These are phyloP conservation scores for Amanita pseudoporphyria DNA, from an alignment of 768 basidiomycete species.

Conservation along the genomic window DNA sequence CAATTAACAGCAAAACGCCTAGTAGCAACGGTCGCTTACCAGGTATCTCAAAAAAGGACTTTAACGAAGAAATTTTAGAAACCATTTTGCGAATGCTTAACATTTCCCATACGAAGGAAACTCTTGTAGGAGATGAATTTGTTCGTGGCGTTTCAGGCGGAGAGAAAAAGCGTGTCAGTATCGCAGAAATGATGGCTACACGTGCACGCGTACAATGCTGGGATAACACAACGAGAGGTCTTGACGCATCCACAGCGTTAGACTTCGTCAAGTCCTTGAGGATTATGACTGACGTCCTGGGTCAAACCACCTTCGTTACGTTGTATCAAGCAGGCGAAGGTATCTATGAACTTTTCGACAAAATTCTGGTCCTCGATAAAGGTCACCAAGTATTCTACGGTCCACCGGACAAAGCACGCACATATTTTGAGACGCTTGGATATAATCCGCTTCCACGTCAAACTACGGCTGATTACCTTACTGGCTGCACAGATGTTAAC, in stretches of 20 bases:
- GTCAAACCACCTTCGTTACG: constrained; percentile 73
- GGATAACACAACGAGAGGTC: constrained; percentile 77
- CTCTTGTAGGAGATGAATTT: constrained; percentile 81
- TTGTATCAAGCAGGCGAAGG: constrained; percentile 81
- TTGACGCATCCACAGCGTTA: constrained; percentile 81
- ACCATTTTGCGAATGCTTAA: constrained; percentile 73
- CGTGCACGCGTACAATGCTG: constrained; percentile 74
- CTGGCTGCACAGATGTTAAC: constrained; percentile 75
- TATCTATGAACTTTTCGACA: constrained; percentile 75
- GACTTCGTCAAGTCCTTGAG: constrained; percentile 77
- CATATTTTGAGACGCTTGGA: constrained; percentile 71
- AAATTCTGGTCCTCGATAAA: constrained; percentile 75
- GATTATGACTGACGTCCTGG: constrained; percentile 75
- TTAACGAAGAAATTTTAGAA: constrained; percentile 45
- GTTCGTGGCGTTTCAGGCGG: constrained; percentile 77
- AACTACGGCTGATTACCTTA: constrained; percentile 80
- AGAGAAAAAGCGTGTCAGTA: constrained; percentile 72
- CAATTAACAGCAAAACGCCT: constrained; percentile 45
- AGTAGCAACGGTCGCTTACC: constrained; percentile 66
- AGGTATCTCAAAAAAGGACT: constrained; percentile 51
- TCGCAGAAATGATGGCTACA: constrained; percentile 82
- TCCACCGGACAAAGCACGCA: constrained; percentile 58
- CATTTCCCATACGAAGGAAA: constrained; percentile 68
- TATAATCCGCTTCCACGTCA: constrained; percentile 72
- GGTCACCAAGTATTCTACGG: constrained; percentile 82